Percentiles rank a stretch among this genome's conserved stretches.
phyloP scores from a whole-genome alignment of 805 yeast genomes.

The Saturnispora silvae region DNA sequence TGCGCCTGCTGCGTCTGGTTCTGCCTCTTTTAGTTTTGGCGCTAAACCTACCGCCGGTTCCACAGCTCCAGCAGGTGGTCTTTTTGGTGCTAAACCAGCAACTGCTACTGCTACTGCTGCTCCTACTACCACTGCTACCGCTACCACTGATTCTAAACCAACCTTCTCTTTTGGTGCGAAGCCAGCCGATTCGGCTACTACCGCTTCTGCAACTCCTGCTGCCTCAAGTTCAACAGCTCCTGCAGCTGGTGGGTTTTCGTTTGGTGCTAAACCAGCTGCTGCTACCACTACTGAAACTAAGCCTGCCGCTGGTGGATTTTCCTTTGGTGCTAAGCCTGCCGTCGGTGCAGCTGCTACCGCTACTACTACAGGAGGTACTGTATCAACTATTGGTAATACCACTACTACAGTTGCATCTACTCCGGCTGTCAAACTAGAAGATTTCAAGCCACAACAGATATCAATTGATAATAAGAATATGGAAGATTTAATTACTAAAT shows the following conservation, averaged over 20 bases:
- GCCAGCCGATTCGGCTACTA: too few species aligned
- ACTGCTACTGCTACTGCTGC: constrained; percentile 6
- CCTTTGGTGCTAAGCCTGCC: constrained; percentile 9
- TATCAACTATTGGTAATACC: constrained; percentile 5
- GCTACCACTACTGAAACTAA: constrained; percentile 4
- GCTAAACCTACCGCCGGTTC: constrained; percentile 7
- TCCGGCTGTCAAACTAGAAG: constrained; percentile 33
- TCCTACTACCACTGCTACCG: constrained; percentile 4
- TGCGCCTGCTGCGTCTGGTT: background rate
- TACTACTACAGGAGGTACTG: constrained; percentile 6
- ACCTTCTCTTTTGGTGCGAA: constrained; percentile 11
- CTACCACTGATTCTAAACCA: constrained; percentile 10
- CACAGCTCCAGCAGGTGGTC: constrained; percentile 8
- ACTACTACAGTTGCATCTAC: constrained; percentile 3
- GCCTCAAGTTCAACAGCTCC: constrained; percentile 1
- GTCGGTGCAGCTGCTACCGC: constrained; percentile 4
- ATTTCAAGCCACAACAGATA: constrained; percentile 55
- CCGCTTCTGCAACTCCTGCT: constrained; percentile 8
- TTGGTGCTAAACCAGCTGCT: constrained; percentile 14
- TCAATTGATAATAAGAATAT: constrained; percentile 83
- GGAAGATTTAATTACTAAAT: constrained; percentile 84
- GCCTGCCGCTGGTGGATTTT: constrained; percentile 12
- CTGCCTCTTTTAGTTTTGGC: too few species aligned
- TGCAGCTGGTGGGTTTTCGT: constrained; percentile 11
- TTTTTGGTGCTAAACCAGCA: constrained; percentile 14